Percentiles rank a stretch among this genome's conserved stretches.
Evolutionary conservation across 805 yeast genomes (phyloP).

Genomic region (Kluyveromyces dobzhanskii): DNA sequence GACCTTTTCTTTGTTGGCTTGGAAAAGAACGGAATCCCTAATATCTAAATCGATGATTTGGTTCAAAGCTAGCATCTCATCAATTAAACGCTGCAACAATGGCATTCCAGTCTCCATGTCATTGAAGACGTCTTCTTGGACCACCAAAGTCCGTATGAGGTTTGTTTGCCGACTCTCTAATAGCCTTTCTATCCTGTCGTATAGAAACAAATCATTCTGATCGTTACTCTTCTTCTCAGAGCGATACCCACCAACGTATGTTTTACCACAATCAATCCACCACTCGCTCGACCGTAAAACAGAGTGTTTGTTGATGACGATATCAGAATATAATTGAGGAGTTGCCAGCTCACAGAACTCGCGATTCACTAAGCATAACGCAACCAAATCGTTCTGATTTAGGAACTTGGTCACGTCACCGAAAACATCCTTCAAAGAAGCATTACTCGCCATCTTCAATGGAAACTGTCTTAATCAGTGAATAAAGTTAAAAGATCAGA

Average conservation of each 20-base stretch:
- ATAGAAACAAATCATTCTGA: conserved; percentile 31
- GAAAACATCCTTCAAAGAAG: background rate
- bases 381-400: conserved; percentile 34
- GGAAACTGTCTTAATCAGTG: too few species aligned
- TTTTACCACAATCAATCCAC: conserved; percentile 30
- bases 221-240: conserved; percentile 29
- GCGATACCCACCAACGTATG: conserved; percentile 33
- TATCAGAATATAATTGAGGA: conserved; percentile 30
- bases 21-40: conserved; percentile 13
- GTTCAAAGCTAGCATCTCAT: conserved; percentile 15
- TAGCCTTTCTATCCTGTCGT: conserved; percentile 35
- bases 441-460: background rate
- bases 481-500: too few species aligned
- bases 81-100: conserved; percentile 13
- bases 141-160: conserved; percentile 29
- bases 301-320: conserved; percentile 32
- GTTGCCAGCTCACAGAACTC: conserved; percentile 22
- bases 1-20: conserved; percentile 9
- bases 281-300: conserved; percentile 21
- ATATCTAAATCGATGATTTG: conserved; percentile 18
- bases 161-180: conserved; percentile 29
- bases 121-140: conserved; percentile 27
- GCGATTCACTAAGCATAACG: conserved; percentile 28
- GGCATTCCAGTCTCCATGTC: conserved; percentile 16
- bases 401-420: conserved; percentile 16